Conservation (phyloP, 805 yeast genomes). For the Candida piceae region DNA sequence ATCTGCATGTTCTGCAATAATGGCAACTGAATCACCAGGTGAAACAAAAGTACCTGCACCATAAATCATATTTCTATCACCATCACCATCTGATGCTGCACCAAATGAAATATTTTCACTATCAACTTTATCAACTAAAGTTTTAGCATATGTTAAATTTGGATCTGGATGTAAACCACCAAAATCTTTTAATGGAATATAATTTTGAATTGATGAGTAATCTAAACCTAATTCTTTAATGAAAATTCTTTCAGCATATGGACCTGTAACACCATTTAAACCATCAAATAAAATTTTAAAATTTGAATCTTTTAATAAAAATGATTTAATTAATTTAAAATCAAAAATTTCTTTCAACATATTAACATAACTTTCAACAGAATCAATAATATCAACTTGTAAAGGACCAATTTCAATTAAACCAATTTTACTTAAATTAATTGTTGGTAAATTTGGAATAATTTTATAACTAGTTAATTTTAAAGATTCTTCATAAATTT, state of each 20-base stretch:
- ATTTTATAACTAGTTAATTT: constrained; percentile 56
- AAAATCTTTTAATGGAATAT: constrained; percentile 76
- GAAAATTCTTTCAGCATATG: constrained; percentile 83
- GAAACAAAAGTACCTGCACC: constrained; percentile 93
- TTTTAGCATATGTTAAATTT: constrained; percentile 86
- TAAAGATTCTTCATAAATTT: constrained; percentile 69
- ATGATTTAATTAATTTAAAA: constrained; percentile 70
- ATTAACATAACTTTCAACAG: constrained; percentile 70
- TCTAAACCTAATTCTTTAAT: constrained; percentile 81
- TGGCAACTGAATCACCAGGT: constrained; percentile 98
- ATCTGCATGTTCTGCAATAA: constrained; percentile 88
- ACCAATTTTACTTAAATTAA: constrained; percentile 64
- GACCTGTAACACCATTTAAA: constrained; percentile 94
- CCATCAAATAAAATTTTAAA: constrained; percentile 85
- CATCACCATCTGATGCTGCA: constrained; percentile 99
- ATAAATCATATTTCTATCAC: constrained; percentile 97
- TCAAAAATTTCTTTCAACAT: constrained; percentile 85
- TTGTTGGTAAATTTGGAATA: constrained; percentile 49
- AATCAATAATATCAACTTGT: constrained; percentile 75
- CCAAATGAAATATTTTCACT: constrained; percentile 80
- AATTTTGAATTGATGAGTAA: constrained; percentile 67
- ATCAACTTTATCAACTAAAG: constrained; percentile 86
- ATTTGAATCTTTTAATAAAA: constrained; percentile 48
- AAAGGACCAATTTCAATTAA: constrained; percentile 47
- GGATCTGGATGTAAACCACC: constrained; percentile 99